Conservation (phyloP, 1,284 basidiomycete genomes). For the Cutaneotrichosporon arboriforme region DNA sequence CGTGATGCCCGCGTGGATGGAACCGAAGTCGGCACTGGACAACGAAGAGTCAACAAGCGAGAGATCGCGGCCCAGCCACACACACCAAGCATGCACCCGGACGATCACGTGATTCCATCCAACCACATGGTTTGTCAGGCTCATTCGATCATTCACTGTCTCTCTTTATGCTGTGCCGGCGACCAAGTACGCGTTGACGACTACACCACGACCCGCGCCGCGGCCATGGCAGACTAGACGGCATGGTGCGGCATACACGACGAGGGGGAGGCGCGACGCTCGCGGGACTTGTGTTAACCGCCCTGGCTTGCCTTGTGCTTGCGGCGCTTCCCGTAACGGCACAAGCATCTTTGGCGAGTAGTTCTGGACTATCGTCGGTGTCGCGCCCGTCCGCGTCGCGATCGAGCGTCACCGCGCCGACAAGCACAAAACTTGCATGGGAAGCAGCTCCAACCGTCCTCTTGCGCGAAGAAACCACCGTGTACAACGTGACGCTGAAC, state of each 20-base stretch:
- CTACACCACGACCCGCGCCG: too few relatives aligned
- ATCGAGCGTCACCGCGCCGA: not conserved
- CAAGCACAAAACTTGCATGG: not conserved
- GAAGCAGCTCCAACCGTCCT: constrained; percentile 3
- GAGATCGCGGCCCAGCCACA: not conserved
- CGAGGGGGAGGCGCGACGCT: too few relatives aligned
- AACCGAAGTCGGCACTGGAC: too few relatives aligned
- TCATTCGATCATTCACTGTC: too few relatives aligned
- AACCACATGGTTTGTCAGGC: too few relatives aligned
- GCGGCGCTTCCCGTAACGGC: not conserved
- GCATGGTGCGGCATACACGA: too few relatives aligned
- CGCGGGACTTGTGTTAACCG: too few relatives aligned
- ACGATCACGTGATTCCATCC: not conserved
- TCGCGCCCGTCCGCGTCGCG: not conserved
- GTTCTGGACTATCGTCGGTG: not conserved
- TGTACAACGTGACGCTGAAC: constrained; percentile 6
- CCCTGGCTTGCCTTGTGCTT: not conserved
- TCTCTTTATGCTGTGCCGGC: too few relatives aligned
- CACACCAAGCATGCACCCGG: not conserved
- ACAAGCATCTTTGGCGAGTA: too few relatives aligned
- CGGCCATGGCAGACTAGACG: too few relatives aligned
- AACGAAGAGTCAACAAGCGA: not conserved
- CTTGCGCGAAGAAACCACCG: not conserved
- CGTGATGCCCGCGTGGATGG: not conserved
- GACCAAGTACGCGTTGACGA: too few relatives aligned